Evolutionary conservation across 192 early-diverging fungal species (phyloP), one percentile per base, ranked within the genome.

Genomic region (Phycomyces blakesleeanus): DNA sequence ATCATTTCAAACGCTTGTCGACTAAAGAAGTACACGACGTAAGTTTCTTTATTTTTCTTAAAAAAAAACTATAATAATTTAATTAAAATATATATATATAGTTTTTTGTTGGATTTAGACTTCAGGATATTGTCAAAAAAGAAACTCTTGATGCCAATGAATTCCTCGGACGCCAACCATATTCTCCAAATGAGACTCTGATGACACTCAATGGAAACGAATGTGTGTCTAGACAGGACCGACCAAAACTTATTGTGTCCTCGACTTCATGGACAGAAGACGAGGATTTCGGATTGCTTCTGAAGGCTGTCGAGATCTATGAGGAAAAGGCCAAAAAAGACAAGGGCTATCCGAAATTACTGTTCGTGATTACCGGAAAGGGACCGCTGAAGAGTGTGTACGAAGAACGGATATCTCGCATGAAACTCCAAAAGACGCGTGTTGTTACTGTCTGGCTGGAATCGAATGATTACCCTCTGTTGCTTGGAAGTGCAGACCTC

Each of bases 251-350:
- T 51, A 71, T 98, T 56, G 87, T 97, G 27, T 91, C 89, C 68
- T 90, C 85, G 71, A 96, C 95, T 21, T 89, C 85, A 66, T 98
- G 95, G 95, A 98, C 96, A 16, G 88, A 87, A 53, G 96, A 98
- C 71, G 96, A 98, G 64, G 96, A 98, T 70, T 97, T 98, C 76
- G 81, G 78, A 11, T 61, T 96, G 3, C 72, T 98, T 42, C 68
- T 96, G 21, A 75, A 84, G 2, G 93, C 91, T 0, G 74, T 83
- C 26, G 61, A 76, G 44, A 61, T 67, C 38, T 89, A 88, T 57
- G 87, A 90, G 37, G 56, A 66, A 15, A 63, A 62, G 8, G 51
- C 71, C 1, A 42, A 67, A 65, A 34, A 34, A 34, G 29, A 34
- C 11, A 59, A 55, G 29, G n/a, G 44, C 27, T 12, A 60, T 63